Percentiles rank a stretch among this genome's conserved stretches.
phyloP scores from a whole-genome alignment of 2,329 filamentous ascomycete genomes.

The Aspergillus felis region DNA sequence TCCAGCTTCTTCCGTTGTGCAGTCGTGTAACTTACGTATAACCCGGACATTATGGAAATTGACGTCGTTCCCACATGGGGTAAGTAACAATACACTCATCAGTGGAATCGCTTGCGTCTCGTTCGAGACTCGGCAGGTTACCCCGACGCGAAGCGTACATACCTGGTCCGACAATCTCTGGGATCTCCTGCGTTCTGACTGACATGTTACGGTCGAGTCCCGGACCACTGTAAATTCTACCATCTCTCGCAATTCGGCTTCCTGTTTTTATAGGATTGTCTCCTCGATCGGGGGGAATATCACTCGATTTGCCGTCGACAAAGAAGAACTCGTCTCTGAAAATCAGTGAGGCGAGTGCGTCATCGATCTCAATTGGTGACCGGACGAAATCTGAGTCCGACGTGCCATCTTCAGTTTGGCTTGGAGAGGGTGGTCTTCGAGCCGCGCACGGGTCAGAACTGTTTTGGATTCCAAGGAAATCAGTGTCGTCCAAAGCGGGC shows the following conservation, averaged over 20 bases:
- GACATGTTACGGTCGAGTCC: constrained; percentile 17
- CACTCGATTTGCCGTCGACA: constrained; percentile 25
- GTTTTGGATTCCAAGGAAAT: background rate
- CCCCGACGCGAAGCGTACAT: background rate
- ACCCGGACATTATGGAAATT: constrained; percentile 12
- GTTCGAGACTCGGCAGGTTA: constrained; percentile 6
- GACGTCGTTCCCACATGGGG: constrained; percentile 13
- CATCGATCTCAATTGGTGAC: constrained; percentile 21
- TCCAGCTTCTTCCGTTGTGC: background rate
- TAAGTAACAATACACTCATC: constrained; percentile 20
- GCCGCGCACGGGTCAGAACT: background rate
- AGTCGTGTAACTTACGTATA: background rate
- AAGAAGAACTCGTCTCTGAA: constrained; percentile 26
- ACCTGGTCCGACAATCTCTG: constrained; percentile 17
- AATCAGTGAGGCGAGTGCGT: constrained; percentile 15
- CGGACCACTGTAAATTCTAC: constrained; percentile 16
- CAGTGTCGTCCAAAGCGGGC: background rate
- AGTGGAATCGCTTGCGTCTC: constrained; percentile 19
- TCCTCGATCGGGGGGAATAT: constrained; percentile 19
- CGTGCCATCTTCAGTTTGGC: constrained; percentile 11
- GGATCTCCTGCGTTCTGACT: constrained; percentile 14
- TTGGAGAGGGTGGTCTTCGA: constrained; percentile 3
- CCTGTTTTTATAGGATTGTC: constrained; percentile 22
- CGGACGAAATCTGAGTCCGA: constrained; percentile 17
- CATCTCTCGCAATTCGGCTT: constrained; percentile 14